Percentiles rank a stretch among this genome's conserved stretches.
phyloP scores from a whole-genome alignment of 2,329 filamentous ascomycete genomes.

The Pestalotiopsis sp. region DNA sequence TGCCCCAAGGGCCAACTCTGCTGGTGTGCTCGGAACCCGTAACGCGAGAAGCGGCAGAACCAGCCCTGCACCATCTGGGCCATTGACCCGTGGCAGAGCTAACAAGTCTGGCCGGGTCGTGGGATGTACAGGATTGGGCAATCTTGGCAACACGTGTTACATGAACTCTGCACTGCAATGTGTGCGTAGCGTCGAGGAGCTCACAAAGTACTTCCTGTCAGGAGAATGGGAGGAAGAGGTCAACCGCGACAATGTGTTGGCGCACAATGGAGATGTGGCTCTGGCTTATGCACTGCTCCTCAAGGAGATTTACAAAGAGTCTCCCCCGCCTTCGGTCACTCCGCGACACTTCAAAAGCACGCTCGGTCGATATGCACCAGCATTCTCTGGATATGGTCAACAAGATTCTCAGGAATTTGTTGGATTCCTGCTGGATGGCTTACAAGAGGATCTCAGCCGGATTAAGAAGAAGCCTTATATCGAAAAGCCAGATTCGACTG shows the following conservation, averaged over 20 bases:
- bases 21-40: slow-evolving; percentile 35
- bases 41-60: slow-evolving; percentile 66
- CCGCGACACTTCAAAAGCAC: slow-evolving; percentile 82
- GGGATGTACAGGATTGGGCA: slow-evolving; percentile 82
- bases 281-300: slow-evolving; percentile 78
- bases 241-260: slow-evolving; percentile 83
- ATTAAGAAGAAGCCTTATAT: slow-evolving; percentile 96
- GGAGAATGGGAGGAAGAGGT: slow-evolving; percentile 78
- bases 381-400: slow-evolving; percentile 93
- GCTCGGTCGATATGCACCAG: slow-evolving; percentile 78
- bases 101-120: slow-evolving; percentile 70
- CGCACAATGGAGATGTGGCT: slow-evolving; percentile 86
- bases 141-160: slow-evolving; percentile 97
- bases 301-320: slow-evolving; percentile 75
- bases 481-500: slow-evolving; percentile 95
- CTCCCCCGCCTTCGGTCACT: slow-evolving; percentile 67
- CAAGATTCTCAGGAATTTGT: slow-evolving; percentile 98
- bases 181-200: slow-evolving; percentile 87
- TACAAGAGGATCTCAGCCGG: slow-evolving; percentile 94
- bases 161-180: slow-evolving; percentile 99
- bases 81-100: slow-evolving; percentile 72
- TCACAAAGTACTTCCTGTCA: slow-evolving; percentile 87
- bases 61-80: slow-evolving; percentile 64
- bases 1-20: slow-evolving; percentile 36
- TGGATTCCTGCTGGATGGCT: slow-evolving; percentile 88